Base-by-base conservation (phyloP, 2,329 filamentous ascomycete species). In the Esteya vermicola region DNA sequence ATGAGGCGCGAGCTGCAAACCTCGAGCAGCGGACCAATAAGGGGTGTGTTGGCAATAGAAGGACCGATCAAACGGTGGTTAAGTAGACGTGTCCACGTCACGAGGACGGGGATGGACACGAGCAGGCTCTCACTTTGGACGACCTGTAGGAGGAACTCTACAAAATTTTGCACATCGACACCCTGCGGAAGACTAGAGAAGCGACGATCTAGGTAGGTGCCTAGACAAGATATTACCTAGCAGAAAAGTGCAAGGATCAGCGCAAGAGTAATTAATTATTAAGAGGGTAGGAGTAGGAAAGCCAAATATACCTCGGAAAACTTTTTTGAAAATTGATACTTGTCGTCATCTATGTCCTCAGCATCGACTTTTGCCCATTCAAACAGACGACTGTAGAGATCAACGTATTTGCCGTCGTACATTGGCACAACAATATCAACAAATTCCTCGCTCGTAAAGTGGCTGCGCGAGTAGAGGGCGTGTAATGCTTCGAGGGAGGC, bases 291-390 rank as follows among this genome's bases (percentile, higher is more conserved):
- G 18, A 7, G 1, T 31, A 26, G 22, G 4, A 28, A 6, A 19
- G 21, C 13, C 18, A 22, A 32, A n/a, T 62, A 48, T 68, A 86
- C 83, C 72, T 98, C 91, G 1, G 88, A 86, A 35, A 96, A 75
- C 59, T 93, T 95, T 63, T 96, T 96, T 31, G 84, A 78, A 49
- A 95, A 77, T 41, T 85, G 77, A 56, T 98, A 96, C 55, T 86
- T 93, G 52, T 86, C 80, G 52, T 94, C 85, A 48, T 95, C 84
- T 43, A 94, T 76, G 50, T 94, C 81, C 43, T 84, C 74, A 4
- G 85, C 73, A 47, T 86, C 81, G 33, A 89, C 78, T 10, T 76
- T 36, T 16, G 85, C 84, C 82, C 84, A 91, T 45, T 81, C 75
- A 51, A 85, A 86, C 12, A 94, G 68, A 43, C 78, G 73, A 45